These are phyloP conservation scores for Edaphochlamys debaryana DNA, from an alignment of 139 green algal genomes.

Conservation along the genomic window DNA sequence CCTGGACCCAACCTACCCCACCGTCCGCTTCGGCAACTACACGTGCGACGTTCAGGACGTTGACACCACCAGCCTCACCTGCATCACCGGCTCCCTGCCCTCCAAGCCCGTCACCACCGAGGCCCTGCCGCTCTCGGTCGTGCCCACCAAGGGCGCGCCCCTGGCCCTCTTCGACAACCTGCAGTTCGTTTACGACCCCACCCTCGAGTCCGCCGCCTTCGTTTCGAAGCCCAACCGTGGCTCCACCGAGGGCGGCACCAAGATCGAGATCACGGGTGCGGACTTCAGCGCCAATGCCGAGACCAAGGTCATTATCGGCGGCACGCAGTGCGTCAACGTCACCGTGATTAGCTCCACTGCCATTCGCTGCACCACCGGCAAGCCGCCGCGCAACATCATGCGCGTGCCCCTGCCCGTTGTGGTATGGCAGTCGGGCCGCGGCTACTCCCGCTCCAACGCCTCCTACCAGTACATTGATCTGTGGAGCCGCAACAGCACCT, in stretches of 20 bases:
- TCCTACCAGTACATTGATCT: constrained; percentile 66
- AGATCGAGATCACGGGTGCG: constrained; percentile 52
- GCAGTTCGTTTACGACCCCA: constrained; percentile 45
- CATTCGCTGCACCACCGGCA: constrained; percentile 23
- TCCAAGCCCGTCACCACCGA: background rate
- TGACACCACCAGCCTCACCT: constrained; percentile 12
- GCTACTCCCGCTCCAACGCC: background rate
- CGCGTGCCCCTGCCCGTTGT: constrained; percentile 1
- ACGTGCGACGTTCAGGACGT: background rate
- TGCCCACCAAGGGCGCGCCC: background rate
- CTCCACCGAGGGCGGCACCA: constrained; percentile 66
- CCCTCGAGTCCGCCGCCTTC: constrained; percentile 50
- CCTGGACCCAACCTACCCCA: background rate
- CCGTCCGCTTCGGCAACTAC: constrained; percentile 19
- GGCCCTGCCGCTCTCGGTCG: constrained; percentile 8
- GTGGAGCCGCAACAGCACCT: constrained; percentile 70
- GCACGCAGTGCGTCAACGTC: constrained; percentile 26
- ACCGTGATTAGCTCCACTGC: background rate
- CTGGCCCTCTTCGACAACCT: background rate
- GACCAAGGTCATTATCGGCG: constrained; percentile 8
- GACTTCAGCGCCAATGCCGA: background rate
- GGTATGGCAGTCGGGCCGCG: background rate
- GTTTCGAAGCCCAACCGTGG: constrained; percentile 48
- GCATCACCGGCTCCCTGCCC: constrained; percentile 16
- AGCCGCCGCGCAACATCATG: background rate